Evolutionary conservation across 768 basidiomycete genomes (phyloP), one percentile per base, ranked within the genome.

Genomic region (Paxillus involutus): DNA sequence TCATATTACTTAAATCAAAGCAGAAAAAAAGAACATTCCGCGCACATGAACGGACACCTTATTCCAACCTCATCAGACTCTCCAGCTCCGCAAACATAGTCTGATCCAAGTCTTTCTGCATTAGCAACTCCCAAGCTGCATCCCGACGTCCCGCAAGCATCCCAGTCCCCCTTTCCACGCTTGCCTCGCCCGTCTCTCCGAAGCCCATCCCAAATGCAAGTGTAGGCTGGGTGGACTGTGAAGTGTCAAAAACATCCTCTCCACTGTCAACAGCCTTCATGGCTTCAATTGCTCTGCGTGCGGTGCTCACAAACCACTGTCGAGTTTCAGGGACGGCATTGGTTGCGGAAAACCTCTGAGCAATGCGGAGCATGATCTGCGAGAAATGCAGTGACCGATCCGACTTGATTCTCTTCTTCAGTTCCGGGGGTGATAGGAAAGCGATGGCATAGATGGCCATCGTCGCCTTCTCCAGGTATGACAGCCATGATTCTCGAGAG

Each of bases 181-280:
- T 75, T 16, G 69, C 79, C 60, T 91, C 88, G 8, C 82, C 84
- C 41, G 81, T 78, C 65, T 91, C 91, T 1, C 86, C 83, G 62
- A 87, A 91, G 13, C 89, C 91, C 80, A 93, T 88, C n/a, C 90
- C 91, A 66, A 91, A 93, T 5, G 87, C 77, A 47, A 93, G 77
- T 4, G 82, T 80, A 5, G 89, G 79, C 46, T 75, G 75, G 17
- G 73, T 71, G 17, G 83, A 70, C 58, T 86, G 83, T 3, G 84
- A 76, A 5, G 79, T 81, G 63, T 91, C 90, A 58, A 90, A 88
- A 36, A 81, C 76, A 64, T 93, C 91, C 59, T 83, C 81, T 10
- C 77, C 84, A 58, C 85, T 87, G 66, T 94, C 91, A 51, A 94
- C 72, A 35, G 90, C 71, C 67, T 90, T 91, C 79, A 91, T 77